Base-by-base conservation (phyloP, 1,284 basidiomycete species). In the Melampsora larici-populina region DNA sequence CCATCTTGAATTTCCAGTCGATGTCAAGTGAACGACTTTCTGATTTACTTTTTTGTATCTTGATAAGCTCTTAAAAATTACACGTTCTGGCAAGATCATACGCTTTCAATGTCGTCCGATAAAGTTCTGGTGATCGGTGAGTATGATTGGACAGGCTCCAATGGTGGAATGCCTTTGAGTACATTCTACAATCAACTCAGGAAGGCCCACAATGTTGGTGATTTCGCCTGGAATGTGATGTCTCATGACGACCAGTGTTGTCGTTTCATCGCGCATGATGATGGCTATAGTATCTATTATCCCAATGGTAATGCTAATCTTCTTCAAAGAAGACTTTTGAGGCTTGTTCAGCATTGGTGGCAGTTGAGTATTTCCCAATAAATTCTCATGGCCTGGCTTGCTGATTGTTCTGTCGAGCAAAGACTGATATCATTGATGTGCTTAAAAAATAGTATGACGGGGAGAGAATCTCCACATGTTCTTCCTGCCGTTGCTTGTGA, bases 251-350 rank as follows among this genome's bases (percentile, higher is more conserved):
- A 66, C 36, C 17, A 67, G 33, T 75, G 72, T 46, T 75, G 72
- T 64, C 40, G 43, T n/a, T 75, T 33, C 26, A 8, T 62, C 21
- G 17, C 11, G 2, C 79, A 82, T 79, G 79, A 81, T 67, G 81
- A 82, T 69, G 81, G 81, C 17, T 82, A 82, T 78, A 74, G 79
- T 2, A 76, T 81, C 2, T 67, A 78, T 33, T 82, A 82, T 65
- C 81, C 81, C 1, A 81, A 82, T 78, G 81, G 81, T 7, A 79
- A 80, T 26, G 67, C 68, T 0, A 29, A 24, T 48, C 8, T 48
- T 2, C 11, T 80, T 1, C 71, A 78, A 49, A 68, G 46, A 5
- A 43, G 75, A 24, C 71, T 79, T 0, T 63, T 79, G 26, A 70
- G 78, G 11, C 78, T 81, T 2, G 73, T 79, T 2, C 78, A 79